A percentile compares a stretch with the other conserved stretches of the same genome.
Conservation (phyloP, 2,329 filamentous ascomycete genomes). For the Alternaria solani region DNA sequence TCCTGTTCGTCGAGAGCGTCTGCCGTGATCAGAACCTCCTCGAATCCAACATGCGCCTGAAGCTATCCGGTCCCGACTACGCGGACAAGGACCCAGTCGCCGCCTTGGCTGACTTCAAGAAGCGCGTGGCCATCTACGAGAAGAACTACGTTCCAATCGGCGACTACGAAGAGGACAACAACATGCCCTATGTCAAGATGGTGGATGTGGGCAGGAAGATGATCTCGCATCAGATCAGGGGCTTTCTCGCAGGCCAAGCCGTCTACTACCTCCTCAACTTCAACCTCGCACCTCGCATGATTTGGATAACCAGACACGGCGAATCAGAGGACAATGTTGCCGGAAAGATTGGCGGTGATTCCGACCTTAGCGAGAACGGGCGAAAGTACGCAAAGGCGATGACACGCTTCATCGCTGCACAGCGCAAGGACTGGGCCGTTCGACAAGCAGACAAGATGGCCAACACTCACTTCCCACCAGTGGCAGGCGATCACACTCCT, state of each 20-base stretch:
- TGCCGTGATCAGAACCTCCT: conserved; percentile 85
- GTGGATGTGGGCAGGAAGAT: conserved; percentile 96
- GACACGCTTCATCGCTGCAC: conserved; percentile 81
- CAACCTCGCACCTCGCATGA: conserved; percentile 92
- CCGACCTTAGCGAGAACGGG: conserved; percentile 81
- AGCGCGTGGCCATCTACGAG: conserved; percentile 90
- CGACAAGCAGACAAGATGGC: conserved; percentile 81
- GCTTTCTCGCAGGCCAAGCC: conserved; percentile 90
- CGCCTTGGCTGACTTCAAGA: conserved; percentile 89
- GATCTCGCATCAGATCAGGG: conserved; percentile 86
- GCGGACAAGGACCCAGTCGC: conserved; percentile 87
- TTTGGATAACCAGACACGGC: conserved; percentile 97
- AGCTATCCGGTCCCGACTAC: conserved; percentile 95
- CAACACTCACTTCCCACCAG: conserved; percentile 84
- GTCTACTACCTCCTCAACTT: conserved; percentile 97
- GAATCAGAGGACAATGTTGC: conserved; percentile 87
- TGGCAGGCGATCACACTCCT: conserved; percentile 89
- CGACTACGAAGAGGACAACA: conserved; percentile 86
- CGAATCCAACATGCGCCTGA: conserved; percentile 96
- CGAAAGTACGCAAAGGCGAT: conserved; percentile 80
- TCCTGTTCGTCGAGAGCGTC: conserved; percentile 94
- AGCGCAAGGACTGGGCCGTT: conserved; percentile 82
- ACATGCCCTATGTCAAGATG: conserved; percentile 97
- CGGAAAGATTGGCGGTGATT: conserved; percentile 91
- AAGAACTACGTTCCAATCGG: conserved; percentile 92